phyloP scores from a whole-genome alignment of 305 asterid genomes.

The Fraxinus latifolia region DNA sequence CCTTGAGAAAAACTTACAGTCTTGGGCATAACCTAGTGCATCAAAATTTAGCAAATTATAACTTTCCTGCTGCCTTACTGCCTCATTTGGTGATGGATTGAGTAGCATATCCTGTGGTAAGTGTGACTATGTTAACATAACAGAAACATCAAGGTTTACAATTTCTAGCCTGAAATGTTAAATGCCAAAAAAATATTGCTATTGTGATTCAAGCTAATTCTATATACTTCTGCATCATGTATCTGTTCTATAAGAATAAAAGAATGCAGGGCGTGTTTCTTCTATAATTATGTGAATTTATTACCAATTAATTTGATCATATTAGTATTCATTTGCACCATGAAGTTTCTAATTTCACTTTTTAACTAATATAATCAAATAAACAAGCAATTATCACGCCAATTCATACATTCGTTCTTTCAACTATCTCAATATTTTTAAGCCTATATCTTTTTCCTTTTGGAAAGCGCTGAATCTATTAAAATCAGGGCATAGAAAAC shows the following conservation, averaged over 20 bases:
- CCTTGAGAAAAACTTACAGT: slow-evolving; percentile 39
- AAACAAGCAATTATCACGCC: background rate
- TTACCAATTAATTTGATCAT: background rate
- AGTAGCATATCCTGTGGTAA: slow-evolving; percentile 30
- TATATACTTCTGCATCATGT: background rate
- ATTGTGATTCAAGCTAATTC: background rate
- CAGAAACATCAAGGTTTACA: background rate
- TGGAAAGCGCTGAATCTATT: background rate
- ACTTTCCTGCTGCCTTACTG: slow-evolving; percentile 21
- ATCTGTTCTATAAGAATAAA: background rate
- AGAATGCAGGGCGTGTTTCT: background rate
- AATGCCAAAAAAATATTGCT: background rate
- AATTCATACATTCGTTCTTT: background rate
- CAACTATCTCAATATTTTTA: background rate
- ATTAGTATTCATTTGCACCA: background rate
- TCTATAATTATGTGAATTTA: background rate
- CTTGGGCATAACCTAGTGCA: slow-evolving; percentile 29
- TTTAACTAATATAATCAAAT: background rate
- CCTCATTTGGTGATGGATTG: slow-evolving; percentile 20
- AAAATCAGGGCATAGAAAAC: background rate
- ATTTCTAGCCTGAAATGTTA: background rate
- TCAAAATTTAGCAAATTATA: slow-evolving; percentile 31
- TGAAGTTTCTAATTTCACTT: background rate
- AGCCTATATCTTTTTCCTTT: background rate
- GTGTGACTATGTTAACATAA: background rate